Conservation (phyloP, 228 moss, liverwort and hornwort genomes). For the Sphagnum magellanicum region DNA sequence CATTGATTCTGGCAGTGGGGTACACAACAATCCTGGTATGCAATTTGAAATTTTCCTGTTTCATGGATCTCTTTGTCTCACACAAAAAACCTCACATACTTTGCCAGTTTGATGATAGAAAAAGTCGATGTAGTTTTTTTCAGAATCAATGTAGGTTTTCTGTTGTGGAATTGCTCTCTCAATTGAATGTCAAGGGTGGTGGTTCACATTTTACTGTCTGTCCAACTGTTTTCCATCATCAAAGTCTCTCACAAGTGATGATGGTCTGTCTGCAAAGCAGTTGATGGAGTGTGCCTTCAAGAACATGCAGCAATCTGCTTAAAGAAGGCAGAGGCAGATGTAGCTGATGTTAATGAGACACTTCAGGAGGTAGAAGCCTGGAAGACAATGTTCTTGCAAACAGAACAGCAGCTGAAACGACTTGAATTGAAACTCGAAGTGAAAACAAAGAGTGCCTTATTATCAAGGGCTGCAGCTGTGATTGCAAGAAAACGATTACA, state of each 20-base stretch:
- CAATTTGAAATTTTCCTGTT: neutral
- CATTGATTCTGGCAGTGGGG: constrained; percentile 3
- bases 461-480: constrained; percentile 22
- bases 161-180: too few species aligned
- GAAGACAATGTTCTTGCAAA: constrained; percentile 24
- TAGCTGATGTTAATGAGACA: constrained; percentile 28
- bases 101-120: too few species aligned
- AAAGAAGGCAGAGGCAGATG: constrained; percentile 28
- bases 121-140: too few species aligned
- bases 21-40: constrained; percentile 7
- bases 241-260: too few species aligned
- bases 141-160: too few species aligned
- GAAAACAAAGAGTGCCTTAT: constrained; percentile 30
- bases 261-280: neutral
- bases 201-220: too few species aligned
- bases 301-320: constrained; percentile 18
- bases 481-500: constrained; percentile 10
- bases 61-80: too few species aligned
- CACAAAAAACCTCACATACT: too few species aligned
- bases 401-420: constrained; percentile 27
- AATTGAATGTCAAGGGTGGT: too few species aligned
- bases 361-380: constrained; percentile 36
- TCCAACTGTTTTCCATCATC: too few species aligned
- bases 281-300: constrained; percentile 11
- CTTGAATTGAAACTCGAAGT: constrained; percentile 28